Base-by-base conservation (phyloP, 169 alveolate genomes). In the Cryptosporidium sp. region DNA sequence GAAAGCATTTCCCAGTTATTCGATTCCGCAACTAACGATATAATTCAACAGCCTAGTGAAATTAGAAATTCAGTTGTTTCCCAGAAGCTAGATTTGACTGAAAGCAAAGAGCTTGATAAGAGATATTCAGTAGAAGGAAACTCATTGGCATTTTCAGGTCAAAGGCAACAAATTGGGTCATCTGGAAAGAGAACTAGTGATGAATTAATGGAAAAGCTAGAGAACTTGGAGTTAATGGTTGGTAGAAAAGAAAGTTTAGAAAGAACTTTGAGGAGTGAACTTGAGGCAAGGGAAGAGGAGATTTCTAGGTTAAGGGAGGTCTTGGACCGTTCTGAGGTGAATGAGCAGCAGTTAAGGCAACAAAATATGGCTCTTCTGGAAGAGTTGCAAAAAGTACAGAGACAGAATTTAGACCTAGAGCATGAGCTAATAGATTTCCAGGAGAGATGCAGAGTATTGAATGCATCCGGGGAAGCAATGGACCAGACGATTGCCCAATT, bases 381-480 rank as follows among this genome's bases (percentile, higher is more conserved):
- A 23, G 75, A 80, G 48, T 3, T 80, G 62, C 80, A 80, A 7
- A 59, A 80, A 10, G 50, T 65, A 2, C 89, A 80, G 31, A 37
- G 23, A 37, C 73, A 65, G 21, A 62, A 65, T 23, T 12, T 80
- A 14, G 51, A 80, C 43, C 23, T 59, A 23, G 89, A 80, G 37
- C 71, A 80, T 62, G 89, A 80, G 37, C 52, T 80, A n/a, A 41
- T 62, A 41, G 89, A 80, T 14, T 80, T 31, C 31, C 73, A 65
- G 43, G 89, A 80, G 51, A 80, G 68, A 23, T 65, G 75, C 14
- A 61, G 89, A 39, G 89, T 80, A 41, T 43, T 80, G 29, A 62
- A 59, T 80, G 80, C 75, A 35, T 62, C 89, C 3, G 89, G 73
- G 39, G 89, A 80, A 33, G 75, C 89, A 21, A 80, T 80, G 89